phyloP scores from a whole-genome alignment of 2,329 filamentous ascomycete species.

The Eurotiales sp. region DNA sequence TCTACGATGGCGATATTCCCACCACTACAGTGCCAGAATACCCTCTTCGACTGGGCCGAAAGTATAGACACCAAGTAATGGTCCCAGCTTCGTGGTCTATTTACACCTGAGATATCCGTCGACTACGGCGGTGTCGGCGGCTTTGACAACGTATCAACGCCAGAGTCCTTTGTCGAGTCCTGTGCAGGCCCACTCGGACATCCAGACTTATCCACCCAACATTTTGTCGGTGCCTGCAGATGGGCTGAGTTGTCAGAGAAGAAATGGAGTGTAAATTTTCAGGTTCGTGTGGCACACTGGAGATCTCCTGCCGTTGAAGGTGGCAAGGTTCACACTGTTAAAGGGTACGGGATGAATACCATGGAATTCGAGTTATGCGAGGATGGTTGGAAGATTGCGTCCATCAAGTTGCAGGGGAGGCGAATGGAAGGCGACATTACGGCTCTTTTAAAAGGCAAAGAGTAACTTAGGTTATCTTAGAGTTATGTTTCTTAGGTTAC shows the following conservation, averaged over 20 bases:
- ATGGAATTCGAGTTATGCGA: neutral
- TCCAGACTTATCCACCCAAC: neutral
- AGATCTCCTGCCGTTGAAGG: neutral
- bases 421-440: neutral
- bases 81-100: too few species aligned
- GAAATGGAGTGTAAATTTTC: neutral
- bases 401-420: neutral
- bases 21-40: too few species aligned
- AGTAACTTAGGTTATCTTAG: neutral
- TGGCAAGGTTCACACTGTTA: neutral
- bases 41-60: too few species aligned
- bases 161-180: neutral
- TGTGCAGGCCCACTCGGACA: neutral
- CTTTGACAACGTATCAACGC: neutral
- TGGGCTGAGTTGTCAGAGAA: neutral
- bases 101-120: too few species aligned
- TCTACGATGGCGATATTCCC: too few species aligned
- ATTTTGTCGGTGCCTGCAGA: neutral
- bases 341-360: neutral
- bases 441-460: neutral
- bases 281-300: neutral
- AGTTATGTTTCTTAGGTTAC: neutral
- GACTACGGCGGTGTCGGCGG: too few species aligned
- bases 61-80: too few species aligned
- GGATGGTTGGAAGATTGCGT: neutral